These are phyloP conservation scores for Trichoderma gracile DNA, from an alignment of 2,329 filamentous ascomycete species.

Conservation along the genomic window DNA sequence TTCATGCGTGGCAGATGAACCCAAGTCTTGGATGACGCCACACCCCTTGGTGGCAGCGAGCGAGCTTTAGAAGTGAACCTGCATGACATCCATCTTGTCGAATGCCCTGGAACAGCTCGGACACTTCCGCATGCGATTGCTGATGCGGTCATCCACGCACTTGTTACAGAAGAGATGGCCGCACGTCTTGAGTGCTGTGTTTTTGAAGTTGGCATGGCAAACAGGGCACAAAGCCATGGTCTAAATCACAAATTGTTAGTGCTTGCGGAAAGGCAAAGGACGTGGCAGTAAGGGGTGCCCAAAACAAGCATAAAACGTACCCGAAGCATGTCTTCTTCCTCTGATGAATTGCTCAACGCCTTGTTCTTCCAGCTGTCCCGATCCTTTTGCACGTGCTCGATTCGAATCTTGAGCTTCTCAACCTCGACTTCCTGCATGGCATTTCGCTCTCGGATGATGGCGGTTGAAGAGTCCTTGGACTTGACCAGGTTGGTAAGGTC, in stretches of 20 bases:
- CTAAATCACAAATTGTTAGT: conserved; percentile 35
- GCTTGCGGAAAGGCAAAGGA: not conserved
- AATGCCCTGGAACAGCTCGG: conserved; percentile 92
- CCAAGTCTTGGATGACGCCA: not conserved
- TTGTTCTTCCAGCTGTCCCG: conserved; percentile 84
- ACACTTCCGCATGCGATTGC: conserved; percentile 90
- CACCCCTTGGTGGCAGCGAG: not conserved
- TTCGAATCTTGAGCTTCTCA: conserved; percentile 74
- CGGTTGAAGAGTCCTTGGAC: conserved; percentile 67
- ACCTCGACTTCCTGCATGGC: conserved; percentile 70
- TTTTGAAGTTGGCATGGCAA: conserved; percentile 90
- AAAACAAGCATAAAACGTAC: conserved; percentile 56
- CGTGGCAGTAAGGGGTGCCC: not conserved
- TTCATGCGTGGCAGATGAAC: not conserved
- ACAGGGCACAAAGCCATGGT: conserved; percentile 72
- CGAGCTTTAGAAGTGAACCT: conserved; percentile 53
- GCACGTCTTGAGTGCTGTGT: conserved; percentile 89
- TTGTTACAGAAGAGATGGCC: conserved; percentile 91
- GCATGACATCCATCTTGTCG: conserved; percentile 87
- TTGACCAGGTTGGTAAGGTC: conserved; percentile 75
- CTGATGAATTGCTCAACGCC: conserved; percentile 75
- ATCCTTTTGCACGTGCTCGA: conserved; percentile 79
- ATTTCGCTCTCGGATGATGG: conserved; percentile 56
- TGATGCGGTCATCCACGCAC: conserved; percentile 86
- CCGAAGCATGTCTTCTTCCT: conserved; percentile 81